phyloP scores from a whole-genome alignment of 2,329 filamentous ascomycete species.

The Fusarium sp. region DNA sequence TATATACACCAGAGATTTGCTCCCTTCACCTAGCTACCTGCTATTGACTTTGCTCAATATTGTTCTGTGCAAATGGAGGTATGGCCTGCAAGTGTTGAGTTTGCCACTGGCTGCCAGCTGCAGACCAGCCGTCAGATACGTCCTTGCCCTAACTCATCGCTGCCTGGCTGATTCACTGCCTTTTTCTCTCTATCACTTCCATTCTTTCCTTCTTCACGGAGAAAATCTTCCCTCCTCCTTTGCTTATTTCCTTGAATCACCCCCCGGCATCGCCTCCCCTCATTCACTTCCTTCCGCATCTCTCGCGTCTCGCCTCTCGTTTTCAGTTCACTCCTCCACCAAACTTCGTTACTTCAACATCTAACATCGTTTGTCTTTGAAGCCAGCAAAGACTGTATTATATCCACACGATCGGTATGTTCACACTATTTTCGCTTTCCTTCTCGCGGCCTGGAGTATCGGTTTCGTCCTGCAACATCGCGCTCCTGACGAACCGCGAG shows the following conservation, averaged over 20 bases:
- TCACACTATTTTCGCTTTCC: background rate
- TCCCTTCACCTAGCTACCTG: background rate
- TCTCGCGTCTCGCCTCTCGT: conserved; percentile 30
- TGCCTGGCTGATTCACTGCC: conserved; percentile 39
- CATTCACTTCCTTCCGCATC: conserved; percentile 22
- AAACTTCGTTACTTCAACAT: conserved; percentile 29
- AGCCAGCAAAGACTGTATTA: conserved; percentile 24
- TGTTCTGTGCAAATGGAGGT: background rate
- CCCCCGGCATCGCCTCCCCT: background rate
- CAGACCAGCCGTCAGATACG: conserved; percentile 9
- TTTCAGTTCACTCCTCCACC: conserved; percentile 21
- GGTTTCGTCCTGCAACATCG: background rate
- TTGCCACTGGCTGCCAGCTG: conserved; percentile 33
- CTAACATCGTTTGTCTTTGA: conserved; percentile 31
- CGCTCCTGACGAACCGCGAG: conserved; percentile 1
- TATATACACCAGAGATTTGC: no score
- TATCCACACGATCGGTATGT: conserved; percentile 31
- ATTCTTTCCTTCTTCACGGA: background rate
- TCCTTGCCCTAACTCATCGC: conserved; percentile 10
- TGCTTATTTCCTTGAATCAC: conserved; percentile 36
- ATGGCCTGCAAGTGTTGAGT: conserved; percentile 13
- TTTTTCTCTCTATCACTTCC: conserved; percentile 1
- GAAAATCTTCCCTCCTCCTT: conserved; percentile 8
- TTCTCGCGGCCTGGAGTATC: background rate
- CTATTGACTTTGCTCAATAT: background rate